Evolutionary conservation across 2,329 filamentous ascomycete genomes (phyloP).

Genomic region (Aspergillus transmontanensis): DNA sequence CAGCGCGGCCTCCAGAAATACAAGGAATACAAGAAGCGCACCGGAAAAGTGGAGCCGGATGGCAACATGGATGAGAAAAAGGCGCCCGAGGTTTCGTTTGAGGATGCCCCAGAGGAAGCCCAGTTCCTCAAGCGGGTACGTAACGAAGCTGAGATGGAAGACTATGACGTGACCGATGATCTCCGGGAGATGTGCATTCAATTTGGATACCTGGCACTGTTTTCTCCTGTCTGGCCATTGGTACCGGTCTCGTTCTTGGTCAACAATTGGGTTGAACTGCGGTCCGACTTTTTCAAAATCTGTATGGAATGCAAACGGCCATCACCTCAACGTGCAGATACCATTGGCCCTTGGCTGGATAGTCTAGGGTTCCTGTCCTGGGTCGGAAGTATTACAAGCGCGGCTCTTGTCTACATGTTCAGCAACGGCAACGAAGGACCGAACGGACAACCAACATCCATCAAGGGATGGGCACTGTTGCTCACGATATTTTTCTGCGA

Average conservation of each 20-base stretch:
- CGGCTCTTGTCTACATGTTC: slow-evolving; percentile 89
- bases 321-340: slow-evolving; percentile 85
- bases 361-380: slow-evolving; percentile 87
- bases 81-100: slow-evolving; percentile 40
- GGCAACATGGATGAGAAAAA: slow-evolving; percentile 25
- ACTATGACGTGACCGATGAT: slow-evolving; percentile 91
- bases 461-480: slow-evolving; percentile 79
- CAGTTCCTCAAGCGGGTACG: slow-evolving; percentile 82
- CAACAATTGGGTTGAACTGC: slow-evolving; percentile 96
- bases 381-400: slow-evolving; percentile 86
- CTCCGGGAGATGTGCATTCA: slow-evolving; percentile 94
- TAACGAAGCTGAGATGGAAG: slow-evolving; percentile 77
- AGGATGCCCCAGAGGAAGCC: slow-evolving; percentile 77
- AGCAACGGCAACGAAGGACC: slow-evolving; percentile 61
- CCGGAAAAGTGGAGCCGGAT: slow-evolving; percentile 24
- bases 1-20: slow-evolving; percentile 78
- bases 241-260: slow-evolving; percentile 85
- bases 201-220: slow-evolving; percentile 86
- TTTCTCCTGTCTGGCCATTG: slow-evolving; percentile 91
- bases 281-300: slow-evolving; percentile 94
- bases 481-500: slow-evolving; percentile 83
- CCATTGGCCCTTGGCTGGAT: slow-evolving; percentile 92
- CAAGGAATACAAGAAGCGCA: slow-evolving; percentile 36
- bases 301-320: slow-evolving; percentile 86
- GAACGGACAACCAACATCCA: slow-evolving; percentile 54